These are phyloP conservation scores for Cetraspora pellucida DNA, from an alignment of 192 early-diverging fungal species.

Conservation along the genomic window DNA sequence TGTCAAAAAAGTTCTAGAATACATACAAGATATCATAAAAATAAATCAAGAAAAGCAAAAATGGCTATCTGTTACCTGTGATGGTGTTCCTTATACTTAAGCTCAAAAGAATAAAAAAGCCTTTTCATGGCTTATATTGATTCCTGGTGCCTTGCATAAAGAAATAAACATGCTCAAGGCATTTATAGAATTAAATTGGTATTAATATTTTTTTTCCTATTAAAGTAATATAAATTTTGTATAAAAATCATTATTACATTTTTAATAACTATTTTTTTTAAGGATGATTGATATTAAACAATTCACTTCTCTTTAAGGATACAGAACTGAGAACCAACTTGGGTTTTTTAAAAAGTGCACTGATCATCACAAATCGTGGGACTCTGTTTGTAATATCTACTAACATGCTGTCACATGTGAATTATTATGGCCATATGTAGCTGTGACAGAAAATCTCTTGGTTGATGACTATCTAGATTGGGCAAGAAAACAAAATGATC, in stretches of 20 bases:
- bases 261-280: neutral
- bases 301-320: conserved; percentile 3
- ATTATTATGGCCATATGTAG: conserved; percentile 13
- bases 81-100: conserved; percentile 11
- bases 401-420: neutral
- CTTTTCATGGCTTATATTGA: neutral
- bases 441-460: neutral
- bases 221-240: neutral
- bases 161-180: conserved; percentile 14
- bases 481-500: neutral
- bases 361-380: conserved; percentile 11
- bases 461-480: neutral
- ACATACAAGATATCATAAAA: neutral
- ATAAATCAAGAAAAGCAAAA: neutral
- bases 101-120: neutral
- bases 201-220: neutral
- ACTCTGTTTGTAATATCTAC: conserved; percentile 23
- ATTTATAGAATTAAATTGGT: conserved; percentile 14
- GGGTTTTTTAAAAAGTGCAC: conserved; percentile 3
- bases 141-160: conserved; percentile 2
- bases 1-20: conserved; percentile 2
- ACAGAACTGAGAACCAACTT: conserved; percentile 1
- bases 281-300: conserved; percentile 15
- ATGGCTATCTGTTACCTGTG: neutral
- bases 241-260: neutral